Conservation (phyloP, 768 basidiomycete species). For the Auricularia heimuer region DNA sequence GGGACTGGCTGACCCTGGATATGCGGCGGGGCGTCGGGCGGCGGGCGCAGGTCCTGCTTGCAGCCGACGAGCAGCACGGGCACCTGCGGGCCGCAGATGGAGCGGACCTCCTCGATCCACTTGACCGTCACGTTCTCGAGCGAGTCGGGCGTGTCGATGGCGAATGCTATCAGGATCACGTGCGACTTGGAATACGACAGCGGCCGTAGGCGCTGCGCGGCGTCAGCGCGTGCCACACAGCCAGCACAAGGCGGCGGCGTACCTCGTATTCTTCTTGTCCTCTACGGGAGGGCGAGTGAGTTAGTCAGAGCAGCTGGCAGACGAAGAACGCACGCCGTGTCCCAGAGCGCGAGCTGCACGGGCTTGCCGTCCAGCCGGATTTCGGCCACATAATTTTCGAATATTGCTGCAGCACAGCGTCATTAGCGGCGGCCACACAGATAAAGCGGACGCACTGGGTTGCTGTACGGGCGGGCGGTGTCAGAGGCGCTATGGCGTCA, state of each 20-base stretch:
- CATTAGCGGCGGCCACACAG: neutral
- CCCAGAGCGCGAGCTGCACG: conserved; percentile 95
- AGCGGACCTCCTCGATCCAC: conserved; percentile 99
- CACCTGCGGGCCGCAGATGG: conserved; percentile 86
- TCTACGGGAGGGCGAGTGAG: conserved; percentile 28
- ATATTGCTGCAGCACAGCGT: conserved; percentile 54
- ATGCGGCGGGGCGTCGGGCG: conserved; percentile 32
- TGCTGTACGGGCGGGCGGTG: conserved; percentile 29
- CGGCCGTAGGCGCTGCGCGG: conserved; percentile 72
- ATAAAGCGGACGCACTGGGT: conserved; percentile 38
- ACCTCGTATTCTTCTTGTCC: conserved; percentile 99
- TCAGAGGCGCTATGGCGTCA: neutral
- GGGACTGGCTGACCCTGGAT: conserved; percentile 25
- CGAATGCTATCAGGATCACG: conserved; percentile 95
- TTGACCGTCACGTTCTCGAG: conserved; percentile 92
- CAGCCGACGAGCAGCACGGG: conserved; percentile 95
- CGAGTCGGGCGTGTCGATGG: conserved; percentile 93
- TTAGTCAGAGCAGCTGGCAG: neutral
- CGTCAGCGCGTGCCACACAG: neutral
- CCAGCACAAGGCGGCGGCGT: conserved; percentile 11
- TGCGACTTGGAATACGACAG: conserved; percentile 98
- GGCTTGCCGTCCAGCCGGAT: conserved; percentile 96
- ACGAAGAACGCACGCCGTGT: conserved; percentile 77
- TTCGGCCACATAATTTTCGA: conserved; percentile 98
- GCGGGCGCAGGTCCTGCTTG: conserved; percentile 84